Base-by-base conservation (phyloP, 495 filamentous ascomycete species). In the Aspergillus steynii region DNA sequence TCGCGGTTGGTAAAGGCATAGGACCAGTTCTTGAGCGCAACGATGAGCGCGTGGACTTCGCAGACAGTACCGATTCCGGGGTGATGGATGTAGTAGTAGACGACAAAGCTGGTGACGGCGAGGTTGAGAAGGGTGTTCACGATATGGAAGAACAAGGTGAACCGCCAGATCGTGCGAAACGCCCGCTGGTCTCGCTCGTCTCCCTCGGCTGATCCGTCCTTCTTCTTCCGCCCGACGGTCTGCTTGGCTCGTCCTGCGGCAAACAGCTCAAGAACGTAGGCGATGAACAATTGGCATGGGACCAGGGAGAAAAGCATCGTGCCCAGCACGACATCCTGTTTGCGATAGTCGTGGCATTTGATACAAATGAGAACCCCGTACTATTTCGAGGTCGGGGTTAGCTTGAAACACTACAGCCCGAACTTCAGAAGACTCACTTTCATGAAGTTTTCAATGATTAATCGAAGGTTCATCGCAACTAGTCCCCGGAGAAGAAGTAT, bases 1-100 rank as follows among this genome's bases (percentile, higher is more conserved):
- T 99, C 95, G 56, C 95, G 89, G 75, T 98, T 98, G 12, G 95
- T 97, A 69, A 98, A 89, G 26, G 95, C 95, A 67, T 98, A 99
- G 0, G 93, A 97, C 65, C 91, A 89, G 45, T 88, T 92, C 77
- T 99, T 99, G 61, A 99, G 82, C 87, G 92, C 97, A 48, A 97
- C 92, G 37, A 99, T 93, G 68, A 97, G 87, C 47, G 94, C 92
- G 71, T 99, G 95, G 31, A 96, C 75, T 68, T 98, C 88, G 60
- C 89, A 92, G 46, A 96, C 77, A 4, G 93, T 96, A 20, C 95
- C 95, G 72, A 99, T 96, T 27, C 96, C 79, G 0, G 95, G 95
- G 74, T 98, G 95, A 71, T 96, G 86, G 58, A 99, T 90, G 66
- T 89, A 81, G 72, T 85, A 91, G 74, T 96, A 99, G 2, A 98